Evolutionary conservation across 768 basidiomycete species (phyloP), one percentile per base, ranked within the genome.

Genomic region (Boletellus emodensis): DNA sequence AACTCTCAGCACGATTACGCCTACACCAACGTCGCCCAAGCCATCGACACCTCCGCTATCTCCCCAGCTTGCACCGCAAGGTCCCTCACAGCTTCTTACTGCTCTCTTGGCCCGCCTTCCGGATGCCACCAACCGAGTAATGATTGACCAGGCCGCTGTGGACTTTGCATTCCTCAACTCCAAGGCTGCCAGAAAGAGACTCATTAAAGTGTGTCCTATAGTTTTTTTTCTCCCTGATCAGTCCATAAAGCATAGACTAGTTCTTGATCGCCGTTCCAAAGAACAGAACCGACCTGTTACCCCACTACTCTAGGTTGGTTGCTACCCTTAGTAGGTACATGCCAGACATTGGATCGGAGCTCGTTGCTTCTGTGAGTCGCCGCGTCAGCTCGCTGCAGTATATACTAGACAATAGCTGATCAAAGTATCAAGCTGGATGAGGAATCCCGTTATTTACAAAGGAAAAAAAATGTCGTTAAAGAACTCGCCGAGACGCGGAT

Each of bases 101-200:
- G 89, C 91, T 11, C 75, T 99, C 17, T 83, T 99, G 35, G 84
- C 88, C 32, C 87, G 94, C 26, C 76, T 99, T 11, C 90, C 95
- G 0, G 95, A 99, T 65, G 89, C 90, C n/a, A 94, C 90, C 12
- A 97, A 93, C 61, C 82, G 90, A 14, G 78, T 81, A 2, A 67
- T 92, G 52, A 89, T 98, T 50, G 96, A 99, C 64, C 91, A 95
- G 69, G 86, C 87, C 26, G 94, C 94, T 0, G 82, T 97, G 35
- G 95, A 99, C 55, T 99, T 99, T 66, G 91, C 93, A 0, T 92
- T 94, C 62, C 74, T 99, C 50, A 99, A 98, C 64, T 94, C 93
- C 38, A 98, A 98, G 66, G 93, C 95, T 18, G 91, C 94, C 12
- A 76, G 96, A 59, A 98, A 95, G 66, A 73, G 96, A 49, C 77